Evolutionary conservation across 305 asterid genomes (phyloP).

Genomic region (Lippia alba): DNA sequence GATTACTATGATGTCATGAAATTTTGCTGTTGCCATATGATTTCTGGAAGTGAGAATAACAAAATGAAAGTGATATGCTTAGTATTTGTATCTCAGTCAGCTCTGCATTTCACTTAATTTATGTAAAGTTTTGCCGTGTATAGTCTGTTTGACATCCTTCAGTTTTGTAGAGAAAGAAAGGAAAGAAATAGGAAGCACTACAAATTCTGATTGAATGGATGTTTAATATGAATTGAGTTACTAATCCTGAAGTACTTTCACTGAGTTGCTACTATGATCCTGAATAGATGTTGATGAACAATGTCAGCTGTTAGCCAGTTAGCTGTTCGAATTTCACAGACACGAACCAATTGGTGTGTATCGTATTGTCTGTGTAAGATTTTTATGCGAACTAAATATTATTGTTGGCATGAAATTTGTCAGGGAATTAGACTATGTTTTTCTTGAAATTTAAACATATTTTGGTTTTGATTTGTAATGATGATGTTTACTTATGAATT

Average conservation of each 20-base stretch:
- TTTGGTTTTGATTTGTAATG: conserved; percentile 25
- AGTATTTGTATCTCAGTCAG: not conserved
- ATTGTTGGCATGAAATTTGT: not conserved
- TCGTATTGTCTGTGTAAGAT: not conserved
- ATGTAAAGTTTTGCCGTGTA: too few species aligned
- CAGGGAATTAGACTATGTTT: not conserved
- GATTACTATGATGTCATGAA: not conserved
- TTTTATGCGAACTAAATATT: not conserved
- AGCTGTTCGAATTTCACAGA: not conserved
- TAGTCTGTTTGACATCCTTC: not conserved
- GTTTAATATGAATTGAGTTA: too few species aligned
- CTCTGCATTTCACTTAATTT: too few species aligned
- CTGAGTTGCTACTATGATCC: not conserved
- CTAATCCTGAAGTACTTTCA: not conserved
- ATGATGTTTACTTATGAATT: conserved; percentile 29
- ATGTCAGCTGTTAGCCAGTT: not conserved
- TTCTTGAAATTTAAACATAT: not conserved
- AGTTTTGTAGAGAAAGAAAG: not conserved
- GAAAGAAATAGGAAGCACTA: too few species aligned
- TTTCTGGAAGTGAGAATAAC: not conserved
- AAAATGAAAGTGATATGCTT: not conserved
- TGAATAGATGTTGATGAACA: not conserved
- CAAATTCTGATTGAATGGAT: too few species aligned
- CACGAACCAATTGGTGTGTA: not conserved
- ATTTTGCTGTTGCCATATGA: not conserved